Conservation (phyloP, 768 basidiomycete species). For the Pilatotrama ljubarskyi region DNA sequence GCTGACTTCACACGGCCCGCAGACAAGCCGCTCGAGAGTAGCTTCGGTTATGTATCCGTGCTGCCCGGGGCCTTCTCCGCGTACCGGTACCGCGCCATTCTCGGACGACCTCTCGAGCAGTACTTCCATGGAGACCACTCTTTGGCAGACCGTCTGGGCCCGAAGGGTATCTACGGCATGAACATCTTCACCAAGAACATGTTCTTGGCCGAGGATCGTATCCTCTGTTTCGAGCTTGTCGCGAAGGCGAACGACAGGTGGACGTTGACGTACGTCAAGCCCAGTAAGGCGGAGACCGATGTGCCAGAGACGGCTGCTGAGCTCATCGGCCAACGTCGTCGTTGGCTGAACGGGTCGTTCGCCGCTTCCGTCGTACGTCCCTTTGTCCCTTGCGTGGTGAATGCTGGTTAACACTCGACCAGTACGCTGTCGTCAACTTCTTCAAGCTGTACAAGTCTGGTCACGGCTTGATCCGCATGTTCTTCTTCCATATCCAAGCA, state of each 20-base stretch:
- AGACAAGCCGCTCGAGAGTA: constrained; percentile 94
- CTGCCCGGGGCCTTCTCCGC: constrained; percentile 96
- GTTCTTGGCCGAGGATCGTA: constrained; percentile 92
- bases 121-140: constrained; percentile 90
- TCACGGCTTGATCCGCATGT: constrained; percentile 89
- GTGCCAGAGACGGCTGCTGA: constrained; percentile 93
- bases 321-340: constrained; percentile 91
- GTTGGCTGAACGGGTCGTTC: constrained; percentile 97
- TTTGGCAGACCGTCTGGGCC: constrained; percentile 86
- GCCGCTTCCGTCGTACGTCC: constrained; percentile 81
- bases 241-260: constrained; percentile 86
- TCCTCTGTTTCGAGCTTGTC: constrained; percentile 95
- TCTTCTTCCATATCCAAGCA: constrained; percentile 95
- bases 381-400: background rate
- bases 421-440: constrained; percentile 95
- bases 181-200: constrained; percentile 96
- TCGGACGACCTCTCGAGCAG: constrained; percentile 82
- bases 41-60: constrained; percentile 95
- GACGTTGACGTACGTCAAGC: constrained; percentile 92
- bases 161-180: constrained; percentile 96
- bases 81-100: constrained; percentile 91
- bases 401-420: constrained; percentile 2
- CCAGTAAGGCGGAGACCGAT: constrained; percentile 94
- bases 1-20: constrained; percentile 1
- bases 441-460: constrained; percentile 83